These are phyloP conservation scores for Neofusicoccum kwambonambiense DNA, from an alignment of 2,329 filamentous ascomycete genomes.

Conservation along the genomic window DNA sequence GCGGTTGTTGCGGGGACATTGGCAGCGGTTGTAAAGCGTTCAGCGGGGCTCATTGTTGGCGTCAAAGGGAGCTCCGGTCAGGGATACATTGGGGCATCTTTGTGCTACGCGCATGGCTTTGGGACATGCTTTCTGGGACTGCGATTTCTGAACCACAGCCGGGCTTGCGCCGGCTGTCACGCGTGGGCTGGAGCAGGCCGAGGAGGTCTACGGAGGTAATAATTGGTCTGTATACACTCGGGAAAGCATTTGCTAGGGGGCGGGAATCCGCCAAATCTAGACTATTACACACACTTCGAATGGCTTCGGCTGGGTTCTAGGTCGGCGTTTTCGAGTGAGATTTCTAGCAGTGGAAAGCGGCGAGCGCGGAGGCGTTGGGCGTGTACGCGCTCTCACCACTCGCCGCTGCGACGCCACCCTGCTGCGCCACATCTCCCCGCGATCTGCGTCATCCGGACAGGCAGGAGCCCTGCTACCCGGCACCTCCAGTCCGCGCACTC, in stretches of 20 bases:
- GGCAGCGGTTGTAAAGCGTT: conserved; percentile 11
- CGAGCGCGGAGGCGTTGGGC: neutral
- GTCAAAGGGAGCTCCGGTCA: conserved; percentile 8
- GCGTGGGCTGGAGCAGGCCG: neutral
- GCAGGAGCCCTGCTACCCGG: neutral
- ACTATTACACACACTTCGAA: neutral
- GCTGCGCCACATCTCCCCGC: neutral
- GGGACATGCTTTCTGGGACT: conserved; percentile 9
- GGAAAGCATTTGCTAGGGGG: neutral
- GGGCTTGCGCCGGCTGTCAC: neutral
- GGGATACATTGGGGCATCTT: conserved; percentile 2
- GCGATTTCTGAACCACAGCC: neutral
- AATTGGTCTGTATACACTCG: conserved; percentile 4
- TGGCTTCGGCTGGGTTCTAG: neutral
- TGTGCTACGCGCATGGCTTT: neutral
- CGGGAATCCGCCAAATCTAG: neutral
- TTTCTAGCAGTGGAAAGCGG: no score
- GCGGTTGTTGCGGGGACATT: neutral
- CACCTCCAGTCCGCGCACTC: neutral
- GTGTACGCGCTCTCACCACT: neutral
- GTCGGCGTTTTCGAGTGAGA: no score
- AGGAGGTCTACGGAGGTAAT: neutral
- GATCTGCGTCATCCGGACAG: conserved; percentile 8
- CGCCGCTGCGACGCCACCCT: neutral
- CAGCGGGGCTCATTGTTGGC: conserved; percentile 16